Evolutionary conservation across 2,329 filamentous ascomycete species (phyloP).

Genomic region (Acrodontium crateriforme): DNA sequence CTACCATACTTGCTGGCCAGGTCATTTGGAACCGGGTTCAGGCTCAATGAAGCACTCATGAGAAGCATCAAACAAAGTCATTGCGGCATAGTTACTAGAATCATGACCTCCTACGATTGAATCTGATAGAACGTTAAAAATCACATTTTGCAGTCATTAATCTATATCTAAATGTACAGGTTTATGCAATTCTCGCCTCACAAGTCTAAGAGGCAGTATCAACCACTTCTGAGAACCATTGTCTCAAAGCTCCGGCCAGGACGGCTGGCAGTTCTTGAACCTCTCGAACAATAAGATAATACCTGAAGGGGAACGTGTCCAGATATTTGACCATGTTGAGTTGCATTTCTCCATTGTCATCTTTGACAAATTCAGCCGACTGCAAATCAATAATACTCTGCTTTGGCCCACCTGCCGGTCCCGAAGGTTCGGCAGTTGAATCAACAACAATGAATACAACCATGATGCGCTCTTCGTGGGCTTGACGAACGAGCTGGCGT

Average conservation of each 20-base stretch:
- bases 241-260: constrained; percentile 73
- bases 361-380: constrained; percentile 66
- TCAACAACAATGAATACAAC: constrained; percentile 97
- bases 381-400: constrained; percentile 72
- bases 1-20: constrained; percentile 45
- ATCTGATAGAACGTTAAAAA: no score
- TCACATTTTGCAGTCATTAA: no score
- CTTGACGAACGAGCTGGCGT: constrained; percentile 67
- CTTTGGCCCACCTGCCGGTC: constrained; percentile 27
- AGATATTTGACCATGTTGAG: constrained; percentile 82
- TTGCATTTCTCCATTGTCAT: constrained; percentile 47
- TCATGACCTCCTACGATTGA: no score
- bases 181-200: no score
- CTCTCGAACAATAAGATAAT: constrained; percentile 89
- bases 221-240: constrained; percentile 78
- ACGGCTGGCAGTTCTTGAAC: constrained; percentile 82
- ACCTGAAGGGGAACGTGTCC: constrained; percentile 91
- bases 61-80: no score
- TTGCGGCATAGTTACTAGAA: no score
- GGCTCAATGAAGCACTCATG: no score
- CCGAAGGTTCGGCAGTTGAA: constrained; percentile 24
- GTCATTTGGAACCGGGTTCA: constrained; percentile 41
- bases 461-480: constrained; percentile 90
- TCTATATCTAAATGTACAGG: no score
- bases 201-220: constrained; percentile 21